Base-by-base conservation (phyloP, 2,329 filamentous ascomycete species). In the Alternaria viburni region DNA sequence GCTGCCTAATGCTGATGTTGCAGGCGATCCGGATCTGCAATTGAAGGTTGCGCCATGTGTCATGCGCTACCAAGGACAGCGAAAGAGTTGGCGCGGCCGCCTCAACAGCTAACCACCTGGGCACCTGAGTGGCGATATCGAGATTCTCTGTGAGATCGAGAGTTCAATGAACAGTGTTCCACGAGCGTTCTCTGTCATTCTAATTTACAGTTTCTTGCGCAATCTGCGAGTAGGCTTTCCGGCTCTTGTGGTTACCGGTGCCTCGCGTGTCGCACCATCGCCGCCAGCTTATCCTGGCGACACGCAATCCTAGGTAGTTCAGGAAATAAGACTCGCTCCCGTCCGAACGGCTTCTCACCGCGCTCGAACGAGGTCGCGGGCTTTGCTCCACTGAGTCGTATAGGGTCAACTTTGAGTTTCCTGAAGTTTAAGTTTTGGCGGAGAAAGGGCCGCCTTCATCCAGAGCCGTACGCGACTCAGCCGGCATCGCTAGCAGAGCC, bases 181-280 rank as follows among this genome's bases (percentile, higher is more conserved):
- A 17, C 36, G 36, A 41, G 15, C 17, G 36, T 41, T 41, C 36
- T 41, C 36, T 41, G n/a, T 41, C 36, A 17, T 41, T 11, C n/a
- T 41, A 41, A 41, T 41, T 41, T 17, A 41, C 36, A 41, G n/a
- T 41, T 41, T 5, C 9, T 41, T 17, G 36, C 36, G 36, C 36
- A 41, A 41, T 41, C 9, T 41, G 5, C 36, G 36, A 41, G 15
- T 51, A 15, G 28, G 19, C 19, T 54, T 32, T 51, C 21, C 28
- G 32, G 49, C 49, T 51, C 49, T 36, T 17, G 32, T 15, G 26
- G 28, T 26, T 28, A 43, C 44, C 36, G 59, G 32, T 21, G 36
- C 45, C 55, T 45, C 36, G 49, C 28, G 56, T 19, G 60, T 62
- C 60, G 60, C 60, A 62, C 60, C 55, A 62, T 54, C 43, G 47